These are phyloP conservation scores for Aureobasidium leucospermi DNA, from an alignment of 2,329 filamentous ascomycete species.

Conservation along the genomic window DNA sequence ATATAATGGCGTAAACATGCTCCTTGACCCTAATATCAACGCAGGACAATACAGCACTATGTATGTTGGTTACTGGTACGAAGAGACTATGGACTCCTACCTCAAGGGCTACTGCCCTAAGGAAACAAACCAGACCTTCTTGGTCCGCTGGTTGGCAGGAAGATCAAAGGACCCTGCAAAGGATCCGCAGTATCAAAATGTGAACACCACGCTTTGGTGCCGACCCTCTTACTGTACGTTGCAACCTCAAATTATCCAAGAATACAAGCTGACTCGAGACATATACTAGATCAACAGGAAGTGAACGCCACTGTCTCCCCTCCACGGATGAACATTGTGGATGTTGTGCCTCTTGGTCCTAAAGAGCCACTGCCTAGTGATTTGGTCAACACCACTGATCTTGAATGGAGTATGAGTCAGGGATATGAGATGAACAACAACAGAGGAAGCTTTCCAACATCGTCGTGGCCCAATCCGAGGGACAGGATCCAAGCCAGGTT, in stretches of 20 bases:
- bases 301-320: constrained; percentile 36
- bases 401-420: constrained; percentile 31
- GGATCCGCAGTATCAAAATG: neutral
- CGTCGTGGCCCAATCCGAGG: constrained; percentile 18
- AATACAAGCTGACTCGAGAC: neutral
- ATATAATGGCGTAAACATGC: neutral
- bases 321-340: constrained; percentile 20
- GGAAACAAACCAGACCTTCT: constrained; percentile 13
- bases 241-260: neutral
- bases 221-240: constrained; percentile 33
- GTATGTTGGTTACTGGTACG: constrained; percentile 10
- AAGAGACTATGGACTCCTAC: constrained; percentile 5
- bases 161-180: neutral
- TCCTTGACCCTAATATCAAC: neutral
- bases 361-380: constrained; percentile 21
- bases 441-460: constrained; percentile 19
- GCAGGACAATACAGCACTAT: neutral
- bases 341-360: constrained; percentile 16
- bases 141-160: constrained; percentile 1
- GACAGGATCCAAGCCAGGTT: neutral
- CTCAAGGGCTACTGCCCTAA: neutral
- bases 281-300: constrained; percentile 28
- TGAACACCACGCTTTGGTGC: constrained; percentile 37
- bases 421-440: constrained; percentile 16
- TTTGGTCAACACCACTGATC: constrained; percentile 32